Evolutionary conservation across 345 rosid species (phyloP).

Genomic region (Leavenworthia alabamica): DNA sequence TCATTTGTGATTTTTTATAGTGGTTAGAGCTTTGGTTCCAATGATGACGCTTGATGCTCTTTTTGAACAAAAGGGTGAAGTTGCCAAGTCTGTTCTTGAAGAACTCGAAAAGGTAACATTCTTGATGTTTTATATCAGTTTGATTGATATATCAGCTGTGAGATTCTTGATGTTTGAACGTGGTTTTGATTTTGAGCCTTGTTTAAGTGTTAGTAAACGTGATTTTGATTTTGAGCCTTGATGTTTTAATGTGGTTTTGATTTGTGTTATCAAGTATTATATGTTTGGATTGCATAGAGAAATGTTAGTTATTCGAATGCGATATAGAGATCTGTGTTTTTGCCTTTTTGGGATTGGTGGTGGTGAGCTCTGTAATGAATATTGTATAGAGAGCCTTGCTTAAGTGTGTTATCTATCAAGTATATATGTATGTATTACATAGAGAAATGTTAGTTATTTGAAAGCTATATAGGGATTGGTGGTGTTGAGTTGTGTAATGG

Average conservation of each 20-base stretch:
- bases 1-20: conserved; percentile 29
- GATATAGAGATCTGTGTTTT: no score
- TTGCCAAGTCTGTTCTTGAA: conserved; percentile 85
- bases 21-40: conserved; percentile 93
- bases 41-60: conserved; percentile 81
- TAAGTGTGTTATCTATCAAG: background rate
- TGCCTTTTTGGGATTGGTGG: no score
- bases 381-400: no score
- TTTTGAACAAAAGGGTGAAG: conserved; percentile 97
- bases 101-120: conserved; percentile 99
- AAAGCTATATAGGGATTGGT: background rate
- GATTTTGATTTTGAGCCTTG: background rate
- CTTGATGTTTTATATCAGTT: no score
- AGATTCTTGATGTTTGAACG: background rate
- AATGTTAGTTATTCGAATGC: no score
- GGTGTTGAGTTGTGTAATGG: background rate
- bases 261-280: no score
- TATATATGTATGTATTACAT: background rate
- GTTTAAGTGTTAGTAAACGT: no score
- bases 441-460: background rate
- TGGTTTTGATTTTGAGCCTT: background rate
- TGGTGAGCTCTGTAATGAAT: no score
- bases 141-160: no score
- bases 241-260: no score
- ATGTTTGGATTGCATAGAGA: no score